These are phyloP conservation scores for Termitomyces sp. DNA, from an alignment of 768 basidiomycete species.

Conservation along the genomic window DNA sequence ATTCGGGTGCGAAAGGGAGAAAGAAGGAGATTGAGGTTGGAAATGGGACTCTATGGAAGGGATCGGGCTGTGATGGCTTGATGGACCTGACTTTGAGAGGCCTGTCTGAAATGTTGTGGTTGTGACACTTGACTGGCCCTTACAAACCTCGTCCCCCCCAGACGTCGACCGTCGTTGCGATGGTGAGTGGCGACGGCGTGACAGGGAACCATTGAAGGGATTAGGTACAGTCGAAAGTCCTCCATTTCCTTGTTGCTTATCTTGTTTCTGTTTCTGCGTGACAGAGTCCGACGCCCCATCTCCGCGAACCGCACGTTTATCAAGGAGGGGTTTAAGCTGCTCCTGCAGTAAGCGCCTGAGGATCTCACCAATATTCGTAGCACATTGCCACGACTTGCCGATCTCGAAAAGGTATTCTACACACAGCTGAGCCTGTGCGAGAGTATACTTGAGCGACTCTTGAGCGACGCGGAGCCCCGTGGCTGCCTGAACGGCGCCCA, in stretches of 20 bases:
- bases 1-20: not conserved
- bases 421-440: constrained; percentile 42
- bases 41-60: constrained; percentile 3
- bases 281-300: not conserved
- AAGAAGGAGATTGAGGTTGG: constrained; percentile 11
- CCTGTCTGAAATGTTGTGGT: not conserved
- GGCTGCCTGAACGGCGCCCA: constrained; percentile 51
- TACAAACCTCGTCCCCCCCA: not conserved
- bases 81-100: not conserved
- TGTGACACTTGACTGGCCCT: not conserved
- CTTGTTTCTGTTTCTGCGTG: not conserved
- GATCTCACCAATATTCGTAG: constrained; percentile 45
- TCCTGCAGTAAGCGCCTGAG: constrained; percentile 40
- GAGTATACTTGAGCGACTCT: constrained; percentile 40
- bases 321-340: constrained; percentile 38
- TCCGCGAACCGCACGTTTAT: constrained; percentile 22
- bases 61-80: constrained; percentile 6
- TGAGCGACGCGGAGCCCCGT: constrained; percentile 43
- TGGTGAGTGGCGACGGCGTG: constrained; percentile 11
- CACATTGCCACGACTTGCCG: constrained; percentile 52
- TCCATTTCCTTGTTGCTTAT: not conserved
- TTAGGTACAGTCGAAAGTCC: not conserved
- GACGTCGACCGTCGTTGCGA: constrained; percentile 4
- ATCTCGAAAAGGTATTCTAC: constrained; percentile 50
- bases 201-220: not conserved